Evolutionary conservation across 1,139 yeast species (phyloP), one percentile per base, ranked within the genome.

Genomic region (Geotrichum europaeum): DNA sequence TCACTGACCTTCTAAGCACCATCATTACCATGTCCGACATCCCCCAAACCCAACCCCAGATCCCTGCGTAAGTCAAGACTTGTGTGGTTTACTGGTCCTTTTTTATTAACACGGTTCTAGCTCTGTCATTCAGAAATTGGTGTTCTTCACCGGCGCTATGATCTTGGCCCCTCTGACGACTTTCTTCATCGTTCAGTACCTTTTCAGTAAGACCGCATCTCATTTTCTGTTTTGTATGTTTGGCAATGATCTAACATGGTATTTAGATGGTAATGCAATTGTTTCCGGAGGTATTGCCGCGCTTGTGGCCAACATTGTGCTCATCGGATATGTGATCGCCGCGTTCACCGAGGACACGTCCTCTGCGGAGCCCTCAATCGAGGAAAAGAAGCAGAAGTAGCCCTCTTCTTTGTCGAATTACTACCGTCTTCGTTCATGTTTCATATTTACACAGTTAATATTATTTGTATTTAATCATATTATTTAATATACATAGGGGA

Each of bases 281-380:
- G 76, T 86, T 55, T 87, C 96, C 60, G 99, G 99, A 45, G 97
- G 97, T 4, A 71, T 86, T 20, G 96, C 97, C 40, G 98, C 98
- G 0, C 77, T 85, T 22, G 84, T 85, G 56, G 98, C 97, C 53
- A 94, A 94, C 71, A 75, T 89, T 15, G 97, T 94, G 47, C 80
- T 94, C 67, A 83, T 92, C 60, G 94, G 92, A 1, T 94, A 89
- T 71, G 87, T 94, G 25, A 79, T 90, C 20, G 92, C 84, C 58
- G 98, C 99, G 0, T 91, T 92, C 72, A 81, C 81, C 30, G 99
- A 94, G 72, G 91, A 89, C 61, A 76, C 85, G n/a, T 69, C 73
- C 18, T 72, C 70, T 7, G 34, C 63, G 7, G 75, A 71, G 53
- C 73, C 71, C 45, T 76, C 75, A 49, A 75, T 75, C 57, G 74